phyloP scores from a whole-genome alignment of 257 asterid genomes.

The Solanum pinnatisectum region DNA sequence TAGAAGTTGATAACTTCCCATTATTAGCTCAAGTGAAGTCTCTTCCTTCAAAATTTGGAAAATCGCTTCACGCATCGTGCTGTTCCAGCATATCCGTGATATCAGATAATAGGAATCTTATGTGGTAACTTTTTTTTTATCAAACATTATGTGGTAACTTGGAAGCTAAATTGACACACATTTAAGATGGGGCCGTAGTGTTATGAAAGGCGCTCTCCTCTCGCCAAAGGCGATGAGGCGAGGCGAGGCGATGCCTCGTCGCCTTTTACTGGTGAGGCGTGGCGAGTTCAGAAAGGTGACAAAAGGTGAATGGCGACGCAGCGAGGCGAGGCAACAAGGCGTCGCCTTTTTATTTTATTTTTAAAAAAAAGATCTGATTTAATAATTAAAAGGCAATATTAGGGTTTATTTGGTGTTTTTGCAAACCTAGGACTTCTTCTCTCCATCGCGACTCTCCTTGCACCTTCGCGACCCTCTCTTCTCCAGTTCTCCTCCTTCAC shows the following conservation, averaged over 20 bases:
- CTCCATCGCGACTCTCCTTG: too few species aligned
- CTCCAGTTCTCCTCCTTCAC: too few species aligned
- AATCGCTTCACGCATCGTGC: conserved; percentile 70
- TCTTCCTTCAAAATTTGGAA: conserved; percentile 64
- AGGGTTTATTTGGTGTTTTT: background rate
- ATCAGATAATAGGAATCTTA: background rate
- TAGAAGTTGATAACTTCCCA: conserved; percentile 75
- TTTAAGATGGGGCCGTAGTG: background rate
- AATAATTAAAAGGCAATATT: background rate
- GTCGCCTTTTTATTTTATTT: background rate
- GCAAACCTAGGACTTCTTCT: background rate
- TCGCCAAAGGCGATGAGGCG: background rate
- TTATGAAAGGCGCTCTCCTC: background rate
- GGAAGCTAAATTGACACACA: background rate
- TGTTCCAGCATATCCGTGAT: conserved; percentile 14
- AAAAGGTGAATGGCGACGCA: too few species aligned
- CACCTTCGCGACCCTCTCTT: too few species aligned
- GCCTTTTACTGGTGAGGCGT: background rate
- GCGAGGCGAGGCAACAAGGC: background rate
- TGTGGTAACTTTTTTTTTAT: background rate
- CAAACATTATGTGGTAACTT: background rate
- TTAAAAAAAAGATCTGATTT: background rate
- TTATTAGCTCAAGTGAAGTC: conserved; percentile 51
- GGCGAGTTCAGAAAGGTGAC: background rate
- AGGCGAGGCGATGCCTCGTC: too few species aligned